These are phyloP conservation scores for Sugiyamaella grinbergsii DNA, from an alignment of 1,139 yeast genomes.

Conservation along the genomic window DNA sequence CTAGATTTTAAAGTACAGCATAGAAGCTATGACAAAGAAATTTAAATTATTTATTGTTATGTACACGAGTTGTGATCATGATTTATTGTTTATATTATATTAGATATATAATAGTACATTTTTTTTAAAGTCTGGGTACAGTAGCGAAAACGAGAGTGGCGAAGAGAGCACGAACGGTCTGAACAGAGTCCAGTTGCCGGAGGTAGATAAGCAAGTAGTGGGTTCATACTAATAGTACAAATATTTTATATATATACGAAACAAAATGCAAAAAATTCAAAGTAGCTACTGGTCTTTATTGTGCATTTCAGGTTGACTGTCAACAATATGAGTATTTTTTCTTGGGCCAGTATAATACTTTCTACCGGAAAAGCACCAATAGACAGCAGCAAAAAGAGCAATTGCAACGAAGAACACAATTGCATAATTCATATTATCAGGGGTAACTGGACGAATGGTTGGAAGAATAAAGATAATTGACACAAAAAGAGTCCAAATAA, in stretches of 20 bases:
- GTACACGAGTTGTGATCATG: constrained; percentile 1
- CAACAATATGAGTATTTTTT: constrained; percentile 24
- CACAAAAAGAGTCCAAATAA: constrained; percentile 44
- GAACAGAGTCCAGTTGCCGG: no score
- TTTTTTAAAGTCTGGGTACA: no score
- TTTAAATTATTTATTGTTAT: constrained; percentile 6
- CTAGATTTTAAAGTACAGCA: constrained; percentile 14
- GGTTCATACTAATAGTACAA: neutral
- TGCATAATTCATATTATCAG: constrained; percentile 70
- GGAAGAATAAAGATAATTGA: constrained; percentile 58
- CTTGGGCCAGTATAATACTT: constrained; percentile 32
- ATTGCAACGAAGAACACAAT: constrained; percentile 62
- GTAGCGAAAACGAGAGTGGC: no score
- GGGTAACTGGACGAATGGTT: constrained; percentile 67
- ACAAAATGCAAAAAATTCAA: constrained; percentile 3
- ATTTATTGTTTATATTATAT: neutral
- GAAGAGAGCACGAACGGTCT: no score
- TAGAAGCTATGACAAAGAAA: constrained; percentile 4
- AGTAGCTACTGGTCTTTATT: neutral
- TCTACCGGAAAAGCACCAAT: constrained; percentile 31
- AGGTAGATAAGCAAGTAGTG: no score
- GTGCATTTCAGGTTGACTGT: constrained; percentile 5
- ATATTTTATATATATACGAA: neutral
- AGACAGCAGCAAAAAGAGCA: constrained; percentile 27
- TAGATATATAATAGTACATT: neutral